Base-by-base conservation (phyloP, 2,329 filamentous ascomycete species). In the Colletotrichum theobromicola region DNA sequence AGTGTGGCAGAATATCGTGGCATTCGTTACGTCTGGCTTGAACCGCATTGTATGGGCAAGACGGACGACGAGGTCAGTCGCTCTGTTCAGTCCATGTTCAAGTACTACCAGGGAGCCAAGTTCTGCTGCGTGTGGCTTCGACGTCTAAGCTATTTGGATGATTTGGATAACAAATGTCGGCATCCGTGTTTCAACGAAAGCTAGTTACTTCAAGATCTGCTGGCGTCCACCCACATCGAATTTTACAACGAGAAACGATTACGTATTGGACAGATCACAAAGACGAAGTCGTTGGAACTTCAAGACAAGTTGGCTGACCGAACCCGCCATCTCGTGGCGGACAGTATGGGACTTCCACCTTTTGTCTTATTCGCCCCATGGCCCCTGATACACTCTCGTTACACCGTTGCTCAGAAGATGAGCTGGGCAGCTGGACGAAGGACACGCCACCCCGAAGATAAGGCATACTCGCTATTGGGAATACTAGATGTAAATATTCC, bases 231-330 rank as follows among this genome's bases (percentile, higher is more conserved):
- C 21, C 0, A n/a, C 4, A 4, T 50, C 2, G 0, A 21, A 21
- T n/a, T 50, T 0, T 50, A 21, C 42, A 0, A 0, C 42, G 0
- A 4, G n/a, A 12, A 50, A 21, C 42, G 42, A 2, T 24, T 0
- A 50, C 4, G 21, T 50, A 1, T 50, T 0, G 42, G 42, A 50
- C 6, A 50, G 42, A 21, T 50, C 42, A 7, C 42, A 50, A 46
- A 46, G 10, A 7, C 4, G 42, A 46, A 18, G 21, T n/a, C 37
- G 37, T 16, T 18, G 18, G 35, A 42, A 42, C 18, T 16, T 42
- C 35, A 16, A 42, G 35, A 42, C 18, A 16, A 10, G 7, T 8
- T 16, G 16, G 35, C 18, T 16, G 35, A 42, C 35, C 35, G 35
- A 16, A 9, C 18, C 2, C 16, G 18, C 18, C 18, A 18, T n/a